Percentiles rank a stretch among this genome's conserved stretches.
Evolutionary conservation across 768 basidiomycete genomes (phyloP).

Genomic region (Pleurotus ostreatus): DNA sequence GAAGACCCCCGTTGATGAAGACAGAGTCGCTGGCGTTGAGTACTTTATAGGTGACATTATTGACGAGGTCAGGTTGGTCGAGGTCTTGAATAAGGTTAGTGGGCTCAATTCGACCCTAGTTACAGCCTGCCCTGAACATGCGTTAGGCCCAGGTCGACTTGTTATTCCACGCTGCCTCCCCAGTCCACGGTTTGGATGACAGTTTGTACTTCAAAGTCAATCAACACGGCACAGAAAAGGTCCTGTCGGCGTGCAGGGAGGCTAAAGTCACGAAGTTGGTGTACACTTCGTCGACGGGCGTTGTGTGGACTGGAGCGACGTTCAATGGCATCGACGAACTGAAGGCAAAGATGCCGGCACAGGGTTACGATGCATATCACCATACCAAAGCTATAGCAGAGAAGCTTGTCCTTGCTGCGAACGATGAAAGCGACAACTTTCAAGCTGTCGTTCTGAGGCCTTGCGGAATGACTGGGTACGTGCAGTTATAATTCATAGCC

Average conservation of each 20-base stretch:
- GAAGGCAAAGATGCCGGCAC: slow-evolving; percentile 34
- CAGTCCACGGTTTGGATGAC: slow-evolving; percentile 32
- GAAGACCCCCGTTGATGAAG: slow-evolving; percentile 38
- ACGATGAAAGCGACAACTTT: slow-evolving; percentile 35
- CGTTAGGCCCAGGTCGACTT: slow-evolving; percentile 23
- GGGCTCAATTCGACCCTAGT: too few species aligned
- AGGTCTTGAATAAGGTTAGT: slow-evolving; percentile 25
- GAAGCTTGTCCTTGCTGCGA: slow-evolving; percentile 42
- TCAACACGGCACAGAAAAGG: slow-evolving; percentile 41
- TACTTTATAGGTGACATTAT: slow-evolving; percentile 50
- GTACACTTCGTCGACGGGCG: slow-evolving; percentile 48
- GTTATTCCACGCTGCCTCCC: slow-evolving; percentile 55
- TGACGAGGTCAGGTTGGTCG: slow-evolving; percentile 32
- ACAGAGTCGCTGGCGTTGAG: slow-evolving; percentile 28
- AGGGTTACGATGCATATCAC: slow-evolving; percentile 45
- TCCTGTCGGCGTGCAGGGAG: slow-evolving; percentile 37
- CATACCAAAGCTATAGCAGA: slow-evolving; percentile 51
- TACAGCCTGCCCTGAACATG: too few species aligned
- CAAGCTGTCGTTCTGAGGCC: slow-evolving; percentile 47
- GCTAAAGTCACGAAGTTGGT: slow-evolving; percentile 43
- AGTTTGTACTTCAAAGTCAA: slow-evolving; percentile 47
- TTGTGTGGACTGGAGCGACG: slow-evolving; percentile 43
- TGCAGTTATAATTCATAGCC: background rate
- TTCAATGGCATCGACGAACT: slow-evolving; percentile 48
- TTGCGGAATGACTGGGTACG: slow-evolving; percentile 54